Evolutionary conservation across 805 yeast species (phyloP), one percentile per base, ranked within the genome.

Genomic region (Candida tammaniensis): DNA sequence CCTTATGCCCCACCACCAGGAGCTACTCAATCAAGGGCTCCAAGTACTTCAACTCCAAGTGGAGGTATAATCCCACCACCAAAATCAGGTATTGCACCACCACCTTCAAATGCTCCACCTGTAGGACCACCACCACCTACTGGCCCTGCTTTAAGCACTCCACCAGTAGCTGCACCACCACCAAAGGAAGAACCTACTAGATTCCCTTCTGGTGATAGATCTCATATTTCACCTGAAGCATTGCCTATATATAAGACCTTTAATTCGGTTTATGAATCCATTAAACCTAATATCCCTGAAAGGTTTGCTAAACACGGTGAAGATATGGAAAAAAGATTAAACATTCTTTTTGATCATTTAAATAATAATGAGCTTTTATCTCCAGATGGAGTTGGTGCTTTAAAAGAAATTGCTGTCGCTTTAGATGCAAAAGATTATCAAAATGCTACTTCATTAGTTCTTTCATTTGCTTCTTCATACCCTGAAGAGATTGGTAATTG

Each of bases 401-500:
- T 93, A 58, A 59, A 63, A 30, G 60, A 65, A 17, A 55, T 88
- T 27, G 64, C 78, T 13, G 59, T 53, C 7, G 63, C 77, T 1
- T 57, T 93, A 47, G 67, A 64, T 13, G 57, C 51, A 8, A 70
- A 72, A 40, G 81, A 86, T 39, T 85, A 64, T 53, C 56, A 59
- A 4, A 64, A 64, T 11, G 97, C 98, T 1, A 59, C 70, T 33
- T 57, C 70, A 2, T 47, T 76, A 21, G 78, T 76, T 42, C 55
- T 68, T 22, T 76, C 78, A 33, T 72, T 93, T 40, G 75, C 83
- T 15, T 72, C 86, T 6, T 72, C 75, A 23, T 72, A 76, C 42
- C 72, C 81, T 16, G 76, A 73, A 16, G 95, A 89, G 57, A 77
- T 83, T 44, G 96, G 95, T 10, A 79, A 82, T 50, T 93, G 98